A percentile compares a stretch with the other conserved stretches of the same genome.
Evolutionary conservation across 768 basidiomycete species (phyloP).

Genomic region (Boletus coccyginus): DNA sequence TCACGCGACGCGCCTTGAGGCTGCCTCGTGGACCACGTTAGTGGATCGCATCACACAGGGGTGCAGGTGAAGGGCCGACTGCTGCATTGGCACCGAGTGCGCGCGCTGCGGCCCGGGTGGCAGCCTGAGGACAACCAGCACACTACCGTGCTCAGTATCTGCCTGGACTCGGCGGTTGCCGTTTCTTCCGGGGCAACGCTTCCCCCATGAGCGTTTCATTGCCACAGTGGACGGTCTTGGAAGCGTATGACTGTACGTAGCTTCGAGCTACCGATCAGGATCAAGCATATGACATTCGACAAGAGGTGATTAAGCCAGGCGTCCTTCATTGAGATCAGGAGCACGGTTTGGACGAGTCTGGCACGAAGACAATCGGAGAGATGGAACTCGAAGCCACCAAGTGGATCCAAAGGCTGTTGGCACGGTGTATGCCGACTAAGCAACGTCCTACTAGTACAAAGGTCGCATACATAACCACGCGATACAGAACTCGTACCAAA

Average conservation of each 20-base stretch:
- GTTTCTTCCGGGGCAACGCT: background rate
- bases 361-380: background rate
- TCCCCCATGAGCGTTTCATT: background rate
- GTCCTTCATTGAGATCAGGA: background rate
- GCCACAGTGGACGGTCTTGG: background rate
- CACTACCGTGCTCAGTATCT: background rate
- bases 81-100: background rate
- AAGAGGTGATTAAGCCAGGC: background rate
- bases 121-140: too few species aligned
- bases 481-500: too few species aligned
- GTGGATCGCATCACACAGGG: background rate
- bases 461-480: background rate
- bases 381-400: constrained; percentile 1
- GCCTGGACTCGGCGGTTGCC: too few species aligned
- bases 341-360: background rate
- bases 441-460: background rate
- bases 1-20: constrained; percentile 13
- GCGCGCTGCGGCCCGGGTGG: background rate
- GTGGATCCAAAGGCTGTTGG: too few species aligned
- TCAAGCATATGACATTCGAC: background rate
- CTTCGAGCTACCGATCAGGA: background rate
- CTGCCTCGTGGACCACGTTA: constrained; percentile 8
- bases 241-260: background rate
- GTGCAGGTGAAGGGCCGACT: background rate
- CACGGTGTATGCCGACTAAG: too few species aligned